Base-by-base conservation (phyloP, 2,329 filamentous ascomycete genomes). In the Fusarium fracticaudum region DNA sequence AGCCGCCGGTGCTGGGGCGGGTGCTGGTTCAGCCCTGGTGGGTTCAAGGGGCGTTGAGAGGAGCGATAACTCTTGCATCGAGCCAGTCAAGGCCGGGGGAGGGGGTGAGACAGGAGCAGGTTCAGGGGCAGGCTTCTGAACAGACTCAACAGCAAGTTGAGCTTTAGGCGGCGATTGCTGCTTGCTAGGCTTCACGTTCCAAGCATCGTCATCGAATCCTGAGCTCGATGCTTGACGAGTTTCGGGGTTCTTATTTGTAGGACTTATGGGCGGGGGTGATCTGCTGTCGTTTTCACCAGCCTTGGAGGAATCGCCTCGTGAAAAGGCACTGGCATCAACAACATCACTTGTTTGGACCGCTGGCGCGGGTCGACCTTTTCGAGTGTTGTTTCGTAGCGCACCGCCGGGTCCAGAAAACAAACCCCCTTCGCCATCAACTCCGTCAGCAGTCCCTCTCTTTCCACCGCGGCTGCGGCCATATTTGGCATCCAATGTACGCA, bases 191-290 rank as follows among this genome's bases (percentile, higher is more conserved):
- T 98, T 98, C 57, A 98, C 92, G 78, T 97, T 94, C 96, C 96
- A 99, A 14, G 96, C 96, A 85, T 98, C 94, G 79, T 98, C 96
- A 59, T 99, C 96, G 79, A 98, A 98, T 6, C 94, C 94, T 67
- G 87, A 85, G 35, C 76, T 75, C 20, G 69, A 33, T 43, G 69
- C 45, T 62, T 69, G 73, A 35, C 73, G 75, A 59, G 75, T 64
- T 58, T 79, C 81, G 43, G 79, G 75, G 18, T 70, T 68, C 79
- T 82, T 68, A 79, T 81, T 69, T 78, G 82, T 40, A 9, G 78
- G 68, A 58, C 78, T 79, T 22, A 70, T 61, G 8, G 75, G 64
- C 24, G 74, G 44, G 31, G 77, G 64, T 11, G 78, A 78, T 37
- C 74, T 77, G 45, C 71, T 60, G 13, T 70, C 77, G 35, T 77